Evolutionary conservation across 306 rosid genomes (phyloP), one percentile per base, ranked within the genome.

Genomic region (Crotalaria pallida): DNA sequence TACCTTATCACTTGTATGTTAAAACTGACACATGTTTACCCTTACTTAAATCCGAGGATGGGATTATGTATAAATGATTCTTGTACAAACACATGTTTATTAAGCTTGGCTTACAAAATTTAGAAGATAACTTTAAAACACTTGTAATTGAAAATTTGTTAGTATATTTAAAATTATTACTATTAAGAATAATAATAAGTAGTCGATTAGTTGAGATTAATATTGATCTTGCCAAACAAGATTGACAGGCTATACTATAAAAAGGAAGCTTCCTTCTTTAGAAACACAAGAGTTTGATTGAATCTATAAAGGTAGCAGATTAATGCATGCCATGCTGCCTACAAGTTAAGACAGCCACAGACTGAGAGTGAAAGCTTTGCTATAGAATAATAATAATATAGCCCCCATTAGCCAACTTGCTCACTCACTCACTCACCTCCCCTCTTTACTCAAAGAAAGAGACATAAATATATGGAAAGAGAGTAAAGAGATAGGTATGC

Each of bases 391-490:
- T 15, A 59, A 17, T 15, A 24, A 10, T 22, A 55, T 9, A 6
- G n/a, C 53, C 40, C 15, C 15, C 15, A 76, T 26, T 12, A 66
- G 69, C 71, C 85, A 63, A 75, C 63, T 81, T 81, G 87, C 31
- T 80, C 2, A 13, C 7, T 72, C 29, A 21, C 57, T 61, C 62
- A n/a, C n/a, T n/a, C n/a, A n/a, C n/a, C n/a, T n/a, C 65, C 19
- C 12, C 57, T 65, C 77, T 57, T 76, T 73, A 45, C 75, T 22
- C 57, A 49, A 57, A 61, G 69, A 70, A 61, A 73, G 49, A 16
- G 57, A 27, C 5, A 60, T n/a, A 55, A 36, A 17, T 24, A 71
- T 55, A 65, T 13, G 21, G 72, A 59, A 72, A 57, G 26, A 49
- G 55, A 52, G n/a, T n/a, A 38, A 23, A 40, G 15, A 36, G 10